phyloP scores from a whole-genome alignment of 768 basidiomycete species.

The Leccinum disarticulatum region DNA sequence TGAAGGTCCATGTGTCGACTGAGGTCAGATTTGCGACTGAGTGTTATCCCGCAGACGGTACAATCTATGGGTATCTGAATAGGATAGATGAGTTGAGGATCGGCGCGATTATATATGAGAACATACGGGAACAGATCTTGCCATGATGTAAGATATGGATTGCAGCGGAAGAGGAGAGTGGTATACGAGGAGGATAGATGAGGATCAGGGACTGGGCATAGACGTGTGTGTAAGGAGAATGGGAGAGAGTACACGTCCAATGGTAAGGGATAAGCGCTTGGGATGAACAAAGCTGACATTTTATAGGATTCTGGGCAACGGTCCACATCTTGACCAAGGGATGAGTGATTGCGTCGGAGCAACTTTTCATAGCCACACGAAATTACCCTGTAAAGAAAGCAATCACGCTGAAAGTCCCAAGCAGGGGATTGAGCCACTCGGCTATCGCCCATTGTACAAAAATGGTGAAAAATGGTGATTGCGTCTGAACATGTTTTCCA shows the following conservation, averaged over 20 bases:
- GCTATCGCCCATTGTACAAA: conserved; percentile 9
- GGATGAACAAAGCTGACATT: conserved; percentile 10
- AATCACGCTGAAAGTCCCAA: conserved; percentile 22
- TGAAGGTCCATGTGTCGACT: conserved; percentile 30
- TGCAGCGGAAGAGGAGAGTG: not conserved
- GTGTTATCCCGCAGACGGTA: conserved; percentile 7
- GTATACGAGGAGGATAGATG: not conserved
- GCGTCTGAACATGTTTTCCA: conserved; percentile 17
- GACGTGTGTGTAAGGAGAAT: not conserved
- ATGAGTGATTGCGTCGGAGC: conserved; percentile 28
- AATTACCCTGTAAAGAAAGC: conserved; percentile 21
- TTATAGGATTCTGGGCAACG: conserved; percentile 16
- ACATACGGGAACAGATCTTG: not conserved
- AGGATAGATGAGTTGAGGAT: not conserved
- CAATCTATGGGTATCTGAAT: conserved; percentile 4
- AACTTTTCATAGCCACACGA: conserved; percentile 15
- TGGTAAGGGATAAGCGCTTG: not conserved
- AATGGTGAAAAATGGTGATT: conserved; percentile 23
- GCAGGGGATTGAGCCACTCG: conserved; percentile 26
- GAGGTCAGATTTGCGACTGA: conserved; percentile 29
- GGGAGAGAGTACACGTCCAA: not conserved
- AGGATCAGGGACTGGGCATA: not conserved
- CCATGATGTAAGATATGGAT: not conserved
- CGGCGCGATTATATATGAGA: not conserved
- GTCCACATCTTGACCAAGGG: conserved; percentile 16